Conservation (phyloP, 345 rosid genomes). For the Pistacia integerrima region DNA sequence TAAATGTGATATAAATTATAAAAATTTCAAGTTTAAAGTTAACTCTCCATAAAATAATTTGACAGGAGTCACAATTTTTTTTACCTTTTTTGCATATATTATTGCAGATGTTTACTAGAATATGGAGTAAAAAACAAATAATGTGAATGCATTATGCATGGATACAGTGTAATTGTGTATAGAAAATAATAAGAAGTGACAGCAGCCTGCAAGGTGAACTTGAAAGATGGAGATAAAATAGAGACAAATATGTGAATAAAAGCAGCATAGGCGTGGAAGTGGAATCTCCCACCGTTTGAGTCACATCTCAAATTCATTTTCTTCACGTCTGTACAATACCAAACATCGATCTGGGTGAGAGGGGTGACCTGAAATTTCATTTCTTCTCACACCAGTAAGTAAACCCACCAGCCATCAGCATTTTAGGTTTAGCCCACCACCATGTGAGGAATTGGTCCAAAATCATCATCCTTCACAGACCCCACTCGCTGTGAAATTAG, state of each 20-base stretch:
- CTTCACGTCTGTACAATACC: not conserved
- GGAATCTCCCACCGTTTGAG: slow-evolving; percentile 10
- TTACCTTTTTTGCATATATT: too few species aligned
- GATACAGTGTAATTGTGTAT: not conserved
- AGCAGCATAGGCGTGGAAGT: not conserved
- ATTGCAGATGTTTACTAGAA: too few species aligned
- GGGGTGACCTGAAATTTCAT: not conserved
- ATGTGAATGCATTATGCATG: too few species aligned
- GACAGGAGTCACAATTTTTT: too few species aligned
- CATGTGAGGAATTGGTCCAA: not conserved
- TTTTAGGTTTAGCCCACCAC: not conserved
- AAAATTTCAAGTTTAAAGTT: too few species aligned
- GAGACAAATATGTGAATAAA: not conserved
- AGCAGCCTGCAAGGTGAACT: not conserved
- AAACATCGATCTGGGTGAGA: not conserved
- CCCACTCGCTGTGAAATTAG: not conserved
- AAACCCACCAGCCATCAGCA: too few species aligned
- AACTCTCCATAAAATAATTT: too few species aligned
- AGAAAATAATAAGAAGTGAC: not conserved
- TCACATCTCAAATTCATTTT: not conserved
- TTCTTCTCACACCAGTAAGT: not conserved
- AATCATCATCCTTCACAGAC: not conserved
- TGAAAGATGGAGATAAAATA: not conserved
- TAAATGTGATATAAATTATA: too few species aligned
- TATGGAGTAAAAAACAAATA: too few species aligned